A percentile compares a stretch with the other conserved stretches of the same genome.
phyloP scores from a whole-genome alignment of 2,329 filamentous ascomycete genomes.

The Ceratocystis ficicola region DNA sequence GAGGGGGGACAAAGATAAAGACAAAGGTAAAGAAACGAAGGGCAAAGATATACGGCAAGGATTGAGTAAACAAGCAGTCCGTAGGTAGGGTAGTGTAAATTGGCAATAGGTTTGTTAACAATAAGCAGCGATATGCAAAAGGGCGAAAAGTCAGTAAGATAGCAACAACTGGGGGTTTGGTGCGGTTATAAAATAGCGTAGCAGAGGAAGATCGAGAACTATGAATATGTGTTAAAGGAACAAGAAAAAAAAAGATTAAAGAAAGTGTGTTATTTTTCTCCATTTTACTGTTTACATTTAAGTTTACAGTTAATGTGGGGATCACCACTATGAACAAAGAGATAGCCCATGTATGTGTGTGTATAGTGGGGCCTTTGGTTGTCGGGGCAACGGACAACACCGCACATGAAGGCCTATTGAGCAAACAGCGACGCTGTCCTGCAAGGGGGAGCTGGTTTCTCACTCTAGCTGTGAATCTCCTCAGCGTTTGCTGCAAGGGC shows the following conservation, averaged over 20 bases:
- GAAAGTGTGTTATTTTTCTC: not conserved
- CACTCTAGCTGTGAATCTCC: not conserved
- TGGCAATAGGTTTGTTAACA: too few relatives aligned
- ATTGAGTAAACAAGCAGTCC: not conserved
- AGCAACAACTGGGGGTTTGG: too few relatives aligned
- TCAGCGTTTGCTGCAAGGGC: not conserved
- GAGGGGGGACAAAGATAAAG: not conserved
- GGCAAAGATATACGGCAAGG: not conserved
- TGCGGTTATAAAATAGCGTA: not conserved
- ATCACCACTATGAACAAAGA: not conserved
- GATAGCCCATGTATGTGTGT: not conserved
- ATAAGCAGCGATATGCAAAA: too few relatives aligned
- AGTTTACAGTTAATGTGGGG: slow-evolving; percentile 4
- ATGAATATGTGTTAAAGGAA: not conserved
- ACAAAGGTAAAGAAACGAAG: not conserved
- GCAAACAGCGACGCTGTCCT: not conserved
- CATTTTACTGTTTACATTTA: not conserved
- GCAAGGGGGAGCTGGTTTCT: not conserved
- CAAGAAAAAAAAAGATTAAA: slow-evolving; percentile 1
- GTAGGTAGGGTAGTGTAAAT: not conserved
- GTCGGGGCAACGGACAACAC: not conserved
- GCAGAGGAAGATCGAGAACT: not conserved
- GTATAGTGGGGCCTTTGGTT: not conserved
- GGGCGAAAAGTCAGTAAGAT: too few relatives aligned
- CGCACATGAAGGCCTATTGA: not conserved